phyloP scores from a whole-genome alignment of 139 green algal genomes.

The Deuterostichococcus epilithicus region DNA sequence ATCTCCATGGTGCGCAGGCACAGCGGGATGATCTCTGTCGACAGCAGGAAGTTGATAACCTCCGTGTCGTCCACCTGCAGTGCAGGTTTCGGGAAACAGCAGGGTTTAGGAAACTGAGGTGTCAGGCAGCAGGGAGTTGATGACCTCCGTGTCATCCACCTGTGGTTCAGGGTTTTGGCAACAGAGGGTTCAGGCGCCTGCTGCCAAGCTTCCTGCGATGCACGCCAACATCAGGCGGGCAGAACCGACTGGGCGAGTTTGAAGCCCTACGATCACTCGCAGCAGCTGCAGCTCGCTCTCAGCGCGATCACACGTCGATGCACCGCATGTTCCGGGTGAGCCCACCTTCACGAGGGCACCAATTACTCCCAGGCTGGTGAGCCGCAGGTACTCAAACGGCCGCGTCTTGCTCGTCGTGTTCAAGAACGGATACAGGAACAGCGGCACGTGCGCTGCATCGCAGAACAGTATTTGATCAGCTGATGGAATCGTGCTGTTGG shows the following conservation, averaged over 20 bases:
- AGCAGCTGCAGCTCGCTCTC: too few species aligned
- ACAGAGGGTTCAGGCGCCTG: too few species aligned
- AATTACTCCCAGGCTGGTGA: conserved; percentile 96
- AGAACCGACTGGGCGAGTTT: too few species aligned
- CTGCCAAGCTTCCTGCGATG: too few species aligned
- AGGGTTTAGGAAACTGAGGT: too few species aligned
- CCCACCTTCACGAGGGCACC: conserved; percentile 93
- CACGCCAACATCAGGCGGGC: too few species aligned
- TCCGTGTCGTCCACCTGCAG: conserved; percentile 93
- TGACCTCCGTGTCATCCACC: conserved; percentile 98
- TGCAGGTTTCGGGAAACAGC: too few species aligned
- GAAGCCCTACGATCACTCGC: too few species aligned
- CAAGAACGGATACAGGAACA: conserved; percentile 99
- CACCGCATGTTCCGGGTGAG: conserved; percentile 14
- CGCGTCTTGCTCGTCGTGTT: conserved; percentile 96
- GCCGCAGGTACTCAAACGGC: conserved; percentile 97
- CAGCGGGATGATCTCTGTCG: conserved; percentile 99
- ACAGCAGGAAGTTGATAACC: conserved; percentile 99
- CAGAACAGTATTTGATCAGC: background rate
- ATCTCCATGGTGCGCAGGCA: conserved; percentile 99
- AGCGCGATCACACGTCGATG: too few species aligned
- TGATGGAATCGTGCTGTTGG: too few species aligned
- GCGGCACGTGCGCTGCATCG: conserved; percentile 87
- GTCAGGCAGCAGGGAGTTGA: conserved; percentile 97
- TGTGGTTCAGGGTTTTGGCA: conserved; percentile 20